phyloP scores from a whole-genome alignment of 257 asterid species.

The Plantago major region DNA sequence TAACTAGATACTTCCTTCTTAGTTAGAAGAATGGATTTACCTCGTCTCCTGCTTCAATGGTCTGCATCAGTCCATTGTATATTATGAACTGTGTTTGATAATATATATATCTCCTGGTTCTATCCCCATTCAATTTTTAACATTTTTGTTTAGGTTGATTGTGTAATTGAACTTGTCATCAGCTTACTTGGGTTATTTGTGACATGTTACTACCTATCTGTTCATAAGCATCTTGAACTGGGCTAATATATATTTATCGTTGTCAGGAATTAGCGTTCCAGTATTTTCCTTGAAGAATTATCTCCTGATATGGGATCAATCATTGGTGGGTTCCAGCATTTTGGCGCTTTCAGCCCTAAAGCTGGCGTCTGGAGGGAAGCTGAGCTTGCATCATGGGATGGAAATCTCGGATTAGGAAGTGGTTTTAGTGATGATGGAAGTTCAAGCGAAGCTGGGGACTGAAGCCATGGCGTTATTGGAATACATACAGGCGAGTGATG shows the following conservation, averaged over 20 bases:
- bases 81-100: background rate
- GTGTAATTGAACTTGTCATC: conserved; percentile 11
- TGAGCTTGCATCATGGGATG: conserved; percentile 86
- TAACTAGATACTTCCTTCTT: background rate
- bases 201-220: background rate
- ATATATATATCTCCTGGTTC: background rate
- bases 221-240: conserved; percentile 4
- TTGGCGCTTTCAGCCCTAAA: conserved; percentile 61
- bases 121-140: background rate
- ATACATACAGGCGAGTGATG: conserved; percentile 53
- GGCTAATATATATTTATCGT: conserved; percentile 13
- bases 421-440: conserved; percentile 75
- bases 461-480: conserved; percentile 59
- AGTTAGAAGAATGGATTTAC: background rate
- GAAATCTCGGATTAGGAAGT: conserved; percentile 45
- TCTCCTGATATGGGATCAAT: conserved; percentile 63
- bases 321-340: conserved; percentile 76
- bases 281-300: conserved; percentile 61
- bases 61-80: background rate
- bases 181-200: conserved; percentile 8
- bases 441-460: conserved; percentile 55
- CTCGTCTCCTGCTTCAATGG: conserved; percentile 10
- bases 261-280: conserved; percentile 70
- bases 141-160: conserved; percentile 10
- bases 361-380: conserved; percentile 85